Percentiles rank a stretch among this genome's conserved stretches.
Conservation (phyloP, 305 asterid genomes). For the Fraxinus floribunda region DNA sequence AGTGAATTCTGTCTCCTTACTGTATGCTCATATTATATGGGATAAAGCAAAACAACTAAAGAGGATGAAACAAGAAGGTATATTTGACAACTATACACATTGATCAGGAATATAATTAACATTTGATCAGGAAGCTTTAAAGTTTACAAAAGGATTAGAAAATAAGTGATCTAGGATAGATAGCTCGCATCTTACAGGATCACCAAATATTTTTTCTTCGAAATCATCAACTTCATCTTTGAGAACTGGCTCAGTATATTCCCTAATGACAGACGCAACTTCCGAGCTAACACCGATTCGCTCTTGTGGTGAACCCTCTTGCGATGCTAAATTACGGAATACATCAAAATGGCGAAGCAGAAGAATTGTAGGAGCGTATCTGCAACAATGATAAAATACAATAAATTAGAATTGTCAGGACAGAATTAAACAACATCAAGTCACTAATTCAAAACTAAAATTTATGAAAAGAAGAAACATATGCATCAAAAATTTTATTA, state of each 20-base stretch:
- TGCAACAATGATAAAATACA: conserved; percentile 34
- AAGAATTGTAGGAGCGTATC: conserved; percentile 83
- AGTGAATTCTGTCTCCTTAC: not conserved
- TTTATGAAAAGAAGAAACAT: not conserved
- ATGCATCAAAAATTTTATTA: not conserved
- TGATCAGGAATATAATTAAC: conserved; percentile 16
- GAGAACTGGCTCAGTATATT: conserved; percentile 67
- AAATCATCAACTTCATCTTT: conserved; percentile 45
- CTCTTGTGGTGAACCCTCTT: conserved; percentile 77
- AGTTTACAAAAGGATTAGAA: not conserved
- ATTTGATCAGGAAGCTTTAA: conserved; percentile 16
- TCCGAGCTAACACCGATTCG: conserved; percentile 79
- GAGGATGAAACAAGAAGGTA: conserved; percentile 16
- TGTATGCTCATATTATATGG: conserved; percentile 1
- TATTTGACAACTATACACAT: not conserved
- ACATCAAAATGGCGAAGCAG: conserved; percentile 95
- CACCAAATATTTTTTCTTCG: conserved; percentile 45
- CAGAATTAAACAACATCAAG: conserved; percentile 16
- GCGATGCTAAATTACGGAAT: conserved; percentile 62
- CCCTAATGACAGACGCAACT: conserved; percentile 81
- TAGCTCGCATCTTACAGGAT: conserved; percentile 48
- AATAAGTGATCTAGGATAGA: conserved; percentile 5
- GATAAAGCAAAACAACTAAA: not conserved
- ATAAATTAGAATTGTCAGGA: conserved; percentile 15
- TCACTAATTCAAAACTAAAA: not conserved